A percentile compares a stretch with the other conserved stretches of the same genome.
phyloP scores from a whole-genome alignment of 139 green algal species.

The Mesotaenium endlicherianum region DNA sequence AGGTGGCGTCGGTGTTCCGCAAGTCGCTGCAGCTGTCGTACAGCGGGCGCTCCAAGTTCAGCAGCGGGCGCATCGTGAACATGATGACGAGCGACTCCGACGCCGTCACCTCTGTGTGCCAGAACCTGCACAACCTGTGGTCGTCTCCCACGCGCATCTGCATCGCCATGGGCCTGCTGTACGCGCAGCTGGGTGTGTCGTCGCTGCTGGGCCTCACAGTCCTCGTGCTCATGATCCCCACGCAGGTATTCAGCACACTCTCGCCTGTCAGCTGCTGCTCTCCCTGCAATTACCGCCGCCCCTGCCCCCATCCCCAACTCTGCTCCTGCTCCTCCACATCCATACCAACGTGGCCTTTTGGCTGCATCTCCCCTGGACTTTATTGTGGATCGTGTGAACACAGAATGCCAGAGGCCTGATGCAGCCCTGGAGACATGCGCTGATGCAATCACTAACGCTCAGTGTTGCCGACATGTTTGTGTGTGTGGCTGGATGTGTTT shows the following conservation, averaged over 20 bases:
- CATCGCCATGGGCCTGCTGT: constrained; percentile 44
- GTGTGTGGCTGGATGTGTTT: background rate
- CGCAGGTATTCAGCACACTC: constrained; percentile 15
- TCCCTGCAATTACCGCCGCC: no score
- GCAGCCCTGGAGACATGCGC: no score
- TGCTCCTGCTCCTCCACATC: no score
- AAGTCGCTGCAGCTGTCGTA: constrained; percentile 41
- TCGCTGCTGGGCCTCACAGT: constrained; percentile 25
- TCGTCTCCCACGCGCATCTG: constrained; percentile 42
- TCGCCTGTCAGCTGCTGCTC: no score
- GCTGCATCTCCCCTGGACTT: no score
- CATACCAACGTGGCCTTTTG: no score
- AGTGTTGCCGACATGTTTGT: no score
- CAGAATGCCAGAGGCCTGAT: no score
- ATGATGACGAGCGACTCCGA: constrained; percentile 49
- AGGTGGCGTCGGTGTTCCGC: constrained; percentile 46
- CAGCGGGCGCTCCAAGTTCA: constrained; percentile 19
- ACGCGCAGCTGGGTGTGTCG: constrained; percentile 33
- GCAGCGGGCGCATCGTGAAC: constrained; percentile 39
- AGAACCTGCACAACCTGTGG: constrained; percentile 51
- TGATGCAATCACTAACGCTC: no score
- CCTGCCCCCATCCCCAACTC: no score
- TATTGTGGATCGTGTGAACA: no score
- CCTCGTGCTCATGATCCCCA: constrained; percentile 46
- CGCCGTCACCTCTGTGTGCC: constrained; percentile 7